Evolutionary conservation across 2,329 filamentous ascomycete species (phyloP).

Genomic region (Cladophialophora carrionii): DNA sequence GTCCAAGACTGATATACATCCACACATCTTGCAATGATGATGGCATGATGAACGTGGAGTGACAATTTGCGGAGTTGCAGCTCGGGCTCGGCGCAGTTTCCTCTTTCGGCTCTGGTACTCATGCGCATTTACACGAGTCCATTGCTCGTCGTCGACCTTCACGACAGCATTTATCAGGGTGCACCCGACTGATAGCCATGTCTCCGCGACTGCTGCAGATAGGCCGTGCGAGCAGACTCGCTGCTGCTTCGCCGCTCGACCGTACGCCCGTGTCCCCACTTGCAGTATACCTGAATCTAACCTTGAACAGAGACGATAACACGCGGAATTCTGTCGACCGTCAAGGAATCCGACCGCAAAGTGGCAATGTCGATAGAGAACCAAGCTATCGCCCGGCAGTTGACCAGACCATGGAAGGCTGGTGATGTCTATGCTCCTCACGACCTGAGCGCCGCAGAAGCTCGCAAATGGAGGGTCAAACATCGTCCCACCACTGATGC

Average conservation of each 20-base stretch:
- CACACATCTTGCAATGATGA: neutral
- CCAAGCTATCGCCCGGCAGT: slow-evolving; percentile 46
- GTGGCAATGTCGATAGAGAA: slow-evolving; percentile 46
- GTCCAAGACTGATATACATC: neutral
- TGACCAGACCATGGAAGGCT: slow-evolving; percentile 68
- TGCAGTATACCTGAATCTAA: slow-evolving; percentile 1
- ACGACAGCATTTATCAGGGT: neutral
- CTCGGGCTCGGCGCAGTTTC: slow-evolving; percentile 1
- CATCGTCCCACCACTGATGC: slow-evolving; percentile 65
- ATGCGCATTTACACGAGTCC: neutral
- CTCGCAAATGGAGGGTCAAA: slow-evolving; percentile 74
- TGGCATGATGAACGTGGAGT: neutral
- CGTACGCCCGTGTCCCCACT: slow-evolving; percentile 6
- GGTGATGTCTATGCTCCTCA: slow-evolving; percentile 92
- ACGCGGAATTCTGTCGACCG: slow-evolving; percentile 12
- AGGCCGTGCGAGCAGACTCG: slow-evolving; percentile 3
- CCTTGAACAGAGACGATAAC: slow-evolving; percentile 19
- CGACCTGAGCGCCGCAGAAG: slow-evolving; percentile 77
- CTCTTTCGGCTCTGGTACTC: neutral
- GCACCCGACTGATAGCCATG: neutral
- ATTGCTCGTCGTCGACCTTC: neutral
- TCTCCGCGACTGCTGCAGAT: slow-evolving; percentile 1
- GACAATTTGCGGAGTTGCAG: neutral
- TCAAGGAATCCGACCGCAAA: slow-evolving; percentile 30
- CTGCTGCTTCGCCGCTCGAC: slow-evolving; percentile 9